Evolutionary conservation across 352 stramenopile genomes (phyloP), one percentile per base, ranked within the genome.

Genomic region (Phytophthora megakarya): DNA sequence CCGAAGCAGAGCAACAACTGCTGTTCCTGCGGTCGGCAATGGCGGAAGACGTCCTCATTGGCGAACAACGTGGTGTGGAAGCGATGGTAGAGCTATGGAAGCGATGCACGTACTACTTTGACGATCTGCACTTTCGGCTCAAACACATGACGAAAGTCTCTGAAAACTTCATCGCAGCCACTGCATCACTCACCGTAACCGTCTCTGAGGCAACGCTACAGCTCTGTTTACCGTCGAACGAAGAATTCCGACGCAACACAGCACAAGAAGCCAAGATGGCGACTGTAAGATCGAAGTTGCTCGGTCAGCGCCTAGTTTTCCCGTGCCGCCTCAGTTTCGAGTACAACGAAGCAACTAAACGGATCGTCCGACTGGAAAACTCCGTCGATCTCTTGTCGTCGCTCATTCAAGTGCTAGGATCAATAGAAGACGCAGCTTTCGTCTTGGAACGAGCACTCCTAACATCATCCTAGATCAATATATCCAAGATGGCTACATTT

Each of bases 111-210:
- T 44, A 18, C 18, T 70, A 47, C 44, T 73, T 75, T 22, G 58
- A 70, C 10, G 67, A 72, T 35, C 57, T 84, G 5, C 70, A 65
- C 26, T 69, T 76, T 44, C 57, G 74, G 22, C 38, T 74, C 19
- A 50, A 74, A 8, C 16, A 51, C 16, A 71, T 79, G 35, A 38
- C 28, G 4, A 49, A 45, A 48, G 10, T 51, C 28, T 71, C 54
- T 9, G 43, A 55, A 21, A 35, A 51, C 13, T 63, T 61, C 16
- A 57, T 70, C 18, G 1, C 25, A 5, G 61, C 61, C 19, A 53
- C 35, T 1, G 49, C 47, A 0, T 49, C 33, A 7, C 26, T 75
- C 25, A 50, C 49, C 11, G 39, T 71, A 19, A 66, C 44, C 13
- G 40, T 75, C 18, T 54, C 54, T 0, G 37, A 58, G 6, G 25